Conservation (phyloP, 2,329 filamentous ascomycete species). For the Plenodomus lindquistii region DNA sequence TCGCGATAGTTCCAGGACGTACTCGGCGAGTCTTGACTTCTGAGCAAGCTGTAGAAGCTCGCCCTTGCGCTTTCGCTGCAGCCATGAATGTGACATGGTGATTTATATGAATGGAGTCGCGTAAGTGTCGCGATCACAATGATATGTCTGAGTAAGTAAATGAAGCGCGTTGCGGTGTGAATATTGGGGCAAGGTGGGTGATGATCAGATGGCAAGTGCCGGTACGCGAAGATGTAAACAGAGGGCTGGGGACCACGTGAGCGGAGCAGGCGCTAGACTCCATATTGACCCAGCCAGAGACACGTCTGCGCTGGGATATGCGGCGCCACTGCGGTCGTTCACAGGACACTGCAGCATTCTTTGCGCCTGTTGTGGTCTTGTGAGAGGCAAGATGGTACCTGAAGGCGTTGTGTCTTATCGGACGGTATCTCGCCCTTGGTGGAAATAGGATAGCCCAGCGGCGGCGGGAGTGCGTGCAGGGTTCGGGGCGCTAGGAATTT, state of each 20-base stretch:
- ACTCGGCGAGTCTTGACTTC: conserved; percentile 72
- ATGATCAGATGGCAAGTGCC: conserved; percentile 22
- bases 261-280: conserved; percentile 12
- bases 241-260: conserved; percentile 27
- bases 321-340: not conserved
- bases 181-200: conserved; percentile 21
- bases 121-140: conserved; percentile 52
- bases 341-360: not conserved
- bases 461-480: not conserved
- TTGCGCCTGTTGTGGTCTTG: not conserved
- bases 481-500: conserved; percentile 31
- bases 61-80: conserved; percentile 79
- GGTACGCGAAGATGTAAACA: conserved; percentile 28
- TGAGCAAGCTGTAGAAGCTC: conserved; percentile 77
- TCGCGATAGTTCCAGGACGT: conserved; percentile 45
- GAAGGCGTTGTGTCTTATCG: not conserved
- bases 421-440: not conserved
- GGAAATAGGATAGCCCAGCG: not conserved
- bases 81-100: conserved; percentile 70
- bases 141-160: conserved; percentile 18
- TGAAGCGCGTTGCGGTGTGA: conserved; percentile 18
- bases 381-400: not conserved
- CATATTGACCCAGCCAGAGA: conserved; percentile 3
- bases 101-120: conserved; percentile 48
- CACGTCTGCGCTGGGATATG: not conserved